A percentile compares a stretch with the other conserved stretches of the same genome.
These are phyloP conservation scores for Gossypium schwendimanii DNA, from an alignment of 441 rosid genomes.

Conservation along the genomic window DNA sequence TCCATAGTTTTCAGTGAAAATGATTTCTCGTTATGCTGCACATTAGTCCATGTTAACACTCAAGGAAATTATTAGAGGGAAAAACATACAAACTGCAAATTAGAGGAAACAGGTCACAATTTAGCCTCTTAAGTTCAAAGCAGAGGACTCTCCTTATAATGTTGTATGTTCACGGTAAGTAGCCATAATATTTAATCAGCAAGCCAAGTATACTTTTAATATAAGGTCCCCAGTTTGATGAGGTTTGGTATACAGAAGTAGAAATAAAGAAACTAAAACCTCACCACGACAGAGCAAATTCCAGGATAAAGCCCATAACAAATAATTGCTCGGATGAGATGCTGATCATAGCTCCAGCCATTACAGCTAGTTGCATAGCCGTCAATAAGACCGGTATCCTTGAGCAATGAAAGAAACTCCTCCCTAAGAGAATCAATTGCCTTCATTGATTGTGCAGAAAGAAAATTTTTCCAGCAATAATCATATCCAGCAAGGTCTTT, in stretches of 20 bases:
- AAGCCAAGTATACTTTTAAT: neutral
- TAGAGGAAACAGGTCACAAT: neutral
- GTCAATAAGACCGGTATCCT: slow-evolving; percentile 61
- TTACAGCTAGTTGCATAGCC: slow-evolving; percentile 43
- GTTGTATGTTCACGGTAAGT: neutral
- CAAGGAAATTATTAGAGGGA: neutral
- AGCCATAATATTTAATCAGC: neutral
- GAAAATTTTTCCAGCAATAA: slow-evolving; percentile 87
- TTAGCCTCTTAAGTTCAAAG: neutral
- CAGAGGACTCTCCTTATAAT: neutral
- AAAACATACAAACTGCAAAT: neutral
- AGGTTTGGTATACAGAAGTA: neutral
- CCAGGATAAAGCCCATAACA: slow-evolving; percentile 86
- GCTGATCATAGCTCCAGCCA: slow-evolving; percentile 46
- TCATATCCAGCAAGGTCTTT: slow-evolving; percentile 57
- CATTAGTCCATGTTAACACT: slow-evolving; percentile 16
- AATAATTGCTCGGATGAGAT: slow-evolving; percentile 67
- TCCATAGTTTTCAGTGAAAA: slow-evolving; percentile 88
- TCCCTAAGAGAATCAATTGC: slow-evolving; percentile 78
- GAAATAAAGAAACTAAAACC: slow-evolving; percentile 21
- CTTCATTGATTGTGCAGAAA: slow-evolving; percentile 76
- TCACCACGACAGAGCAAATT: slow-evolving; percentile 77
- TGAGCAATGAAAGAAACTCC: slow-evolving; percentile 75
- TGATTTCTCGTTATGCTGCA: slow-evolving; percentile 71
- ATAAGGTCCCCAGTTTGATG: neutral